Evolutionary conservation across 768 basidiomycete species (phyloP).

Genomic region (Pulveroboletus sp.): DNA sequence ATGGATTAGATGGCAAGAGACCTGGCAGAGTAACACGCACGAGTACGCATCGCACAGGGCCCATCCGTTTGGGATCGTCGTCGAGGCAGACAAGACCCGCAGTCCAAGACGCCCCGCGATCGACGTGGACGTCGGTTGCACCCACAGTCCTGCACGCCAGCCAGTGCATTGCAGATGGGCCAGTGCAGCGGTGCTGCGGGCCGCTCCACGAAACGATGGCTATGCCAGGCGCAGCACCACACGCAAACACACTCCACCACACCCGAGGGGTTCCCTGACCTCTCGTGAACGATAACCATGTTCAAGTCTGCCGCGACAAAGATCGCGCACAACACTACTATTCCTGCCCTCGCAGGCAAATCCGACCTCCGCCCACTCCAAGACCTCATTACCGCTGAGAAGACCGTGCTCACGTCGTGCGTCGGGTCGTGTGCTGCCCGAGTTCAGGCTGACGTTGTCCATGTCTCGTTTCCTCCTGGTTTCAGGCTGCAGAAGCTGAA

Average conservation of each 20-base stretch:
- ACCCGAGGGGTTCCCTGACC: not conserved
- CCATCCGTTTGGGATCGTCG: too few relatives aligned
- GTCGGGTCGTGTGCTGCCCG: conserved; percentile 22
- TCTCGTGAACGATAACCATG: conserved; percentile 39
- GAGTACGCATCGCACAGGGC: too few relatives aligned
- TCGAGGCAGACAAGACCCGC: too few relatives aligned
- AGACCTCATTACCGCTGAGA: conserved; percentile 87
- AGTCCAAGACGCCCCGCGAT: too few relatives aligned
- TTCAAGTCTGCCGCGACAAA: conserved; percentile 75
- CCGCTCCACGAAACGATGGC: too few relatives aligned
- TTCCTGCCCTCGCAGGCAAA: conserved; percentile 67
- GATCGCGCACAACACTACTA: conserved; percentile 84
- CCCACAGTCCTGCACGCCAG: too few relatives aligned
- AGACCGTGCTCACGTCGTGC: conserved; percentile 71
- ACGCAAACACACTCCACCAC: conserved; percentile 2
- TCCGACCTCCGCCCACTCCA: conserved; percentile 78
- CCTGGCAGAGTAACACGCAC: too few relatives aligned
- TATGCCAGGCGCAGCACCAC: not conserved
- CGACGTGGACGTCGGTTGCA: too few relatives aligned
- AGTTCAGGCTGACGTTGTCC: not conserved
- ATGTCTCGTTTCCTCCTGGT: not conserved
- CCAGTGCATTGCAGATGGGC: too few relatives aligned
- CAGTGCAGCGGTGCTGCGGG: too few relatives aligned
- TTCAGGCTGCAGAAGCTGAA: conserved; percentile 61
- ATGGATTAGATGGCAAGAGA: too few relatives aligned